Percentiles rank a stretch among this genome's conserved stretches.
These are phyloP conservation scores for Iodosphaeria phyllophila DNA, from an alignment of 2,329 filamentous ascomycete genomes.

Conservation along the genomic window DNA sequence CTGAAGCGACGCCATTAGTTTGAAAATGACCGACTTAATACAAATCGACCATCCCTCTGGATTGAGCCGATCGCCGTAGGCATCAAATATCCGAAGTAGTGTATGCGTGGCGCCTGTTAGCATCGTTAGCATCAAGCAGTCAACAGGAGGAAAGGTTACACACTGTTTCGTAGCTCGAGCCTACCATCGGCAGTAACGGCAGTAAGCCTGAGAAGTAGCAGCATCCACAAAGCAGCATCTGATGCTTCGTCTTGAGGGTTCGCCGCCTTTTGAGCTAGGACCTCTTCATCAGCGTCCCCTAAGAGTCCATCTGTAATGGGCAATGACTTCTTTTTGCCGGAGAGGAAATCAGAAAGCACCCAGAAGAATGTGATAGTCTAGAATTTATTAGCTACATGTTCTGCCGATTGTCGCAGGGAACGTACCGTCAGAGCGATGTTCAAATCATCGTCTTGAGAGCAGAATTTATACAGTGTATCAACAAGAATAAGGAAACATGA, in stretches of 20 bases:
- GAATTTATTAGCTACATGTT: slow-evolving; percentile 3
- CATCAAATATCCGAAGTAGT: slow-evolving; percentile 76
- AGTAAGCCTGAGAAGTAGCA: slow-evolving; percentile 52
- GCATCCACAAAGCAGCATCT: slow-evolving; percentile 59
- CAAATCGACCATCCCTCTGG: slow-evolving; percentile 71
- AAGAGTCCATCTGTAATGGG: slow-evolving; percentile 38
- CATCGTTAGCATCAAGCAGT: slow-evolving; percentile 16
- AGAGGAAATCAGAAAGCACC: slow-evolving; percentile 81
- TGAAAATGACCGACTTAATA: slow-evolving; percentile 63
- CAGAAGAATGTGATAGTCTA: slow-evolving; percentile 88
- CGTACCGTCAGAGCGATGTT: slow-evolving; percentile 83
- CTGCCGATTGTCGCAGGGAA: slow-evolving; percentile 1
- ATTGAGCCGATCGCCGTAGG: slow-evolving; percentile 64
- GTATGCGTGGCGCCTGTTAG: slow-evolving; percentile 72
- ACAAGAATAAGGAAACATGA: slow-evolving; percentile 61
- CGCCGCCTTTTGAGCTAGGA: slow-evolving; percentile 37
- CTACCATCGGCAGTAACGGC: slow-evolving; percentile 53
- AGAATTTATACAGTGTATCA: slow-evolving; percentile 77
- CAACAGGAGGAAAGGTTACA: slow-evolving; percentile 3
- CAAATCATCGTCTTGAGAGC: slow-evolving; percentile 73
- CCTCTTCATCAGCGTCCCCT: slow-evolving; percentile 33
- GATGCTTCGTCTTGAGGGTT: slow-evolving; percentile 40
- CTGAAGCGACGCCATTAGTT: slow-evolving; percentile 54
- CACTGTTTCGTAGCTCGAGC: slow-evolving; percentile 61
- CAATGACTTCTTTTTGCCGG: slow-evolving; percentile 36